Evolutionary conservation across 2,329 filamentous ascomycete species (phyloP).

Genomic region (Pseudogymnoascus sp.): DNA sequence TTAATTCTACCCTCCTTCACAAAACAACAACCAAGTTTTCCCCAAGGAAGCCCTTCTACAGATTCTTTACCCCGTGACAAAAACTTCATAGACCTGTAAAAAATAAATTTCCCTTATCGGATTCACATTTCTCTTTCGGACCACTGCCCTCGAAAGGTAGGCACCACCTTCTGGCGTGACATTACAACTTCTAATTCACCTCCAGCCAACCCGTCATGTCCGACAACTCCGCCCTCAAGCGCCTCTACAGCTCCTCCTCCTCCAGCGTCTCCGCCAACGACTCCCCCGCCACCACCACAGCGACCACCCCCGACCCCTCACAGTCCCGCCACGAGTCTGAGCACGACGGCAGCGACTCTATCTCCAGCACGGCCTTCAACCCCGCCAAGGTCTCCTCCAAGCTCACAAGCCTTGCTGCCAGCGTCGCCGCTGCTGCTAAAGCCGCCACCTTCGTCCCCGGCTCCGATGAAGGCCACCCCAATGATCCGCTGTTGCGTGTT

Average conservation of each 20-base stretch:
- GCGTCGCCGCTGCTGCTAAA: not conserved
- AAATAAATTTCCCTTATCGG: not conserved
- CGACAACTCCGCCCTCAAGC: not conserved
- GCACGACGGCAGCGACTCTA: not conserved
- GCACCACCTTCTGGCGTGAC: not conserved
- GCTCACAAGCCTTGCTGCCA: not conserved
- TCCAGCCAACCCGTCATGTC: conserved; percentile 1
- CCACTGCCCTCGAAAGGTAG: not conserved
- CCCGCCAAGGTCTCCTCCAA: not conserved
- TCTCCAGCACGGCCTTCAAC: not conserved
- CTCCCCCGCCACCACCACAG: not conserved
- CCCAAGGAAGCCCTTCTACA: not conserved
- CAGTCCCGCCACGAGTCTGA: not conserved
- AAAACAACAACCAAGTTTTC: not conserved
- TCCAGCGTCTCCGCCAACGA: not conserved
- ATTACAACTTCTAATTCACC: not conserved
- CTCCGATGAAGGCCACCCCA: not conserved
- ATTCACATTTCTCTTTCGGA: not conserved
- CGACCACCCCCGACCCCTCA: not conserved
- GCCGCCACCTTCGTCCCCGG: not conserved
- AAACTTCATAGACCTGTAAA: not conserved
- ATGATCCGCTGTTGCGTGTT: conserved; percentile 1
- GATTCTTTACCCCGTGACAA: not conserved
- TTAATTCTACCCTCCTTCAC: not conserved
- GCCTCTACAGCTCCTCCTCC: not conserved